A percentile compares a stretch with the other conserved stretches of the same genome.
These are phyloP conservation scores for Gastrolobium bilobum DNA, from an alignment of 306 rosid genomes.

Conservation along the genomic window DNA sequence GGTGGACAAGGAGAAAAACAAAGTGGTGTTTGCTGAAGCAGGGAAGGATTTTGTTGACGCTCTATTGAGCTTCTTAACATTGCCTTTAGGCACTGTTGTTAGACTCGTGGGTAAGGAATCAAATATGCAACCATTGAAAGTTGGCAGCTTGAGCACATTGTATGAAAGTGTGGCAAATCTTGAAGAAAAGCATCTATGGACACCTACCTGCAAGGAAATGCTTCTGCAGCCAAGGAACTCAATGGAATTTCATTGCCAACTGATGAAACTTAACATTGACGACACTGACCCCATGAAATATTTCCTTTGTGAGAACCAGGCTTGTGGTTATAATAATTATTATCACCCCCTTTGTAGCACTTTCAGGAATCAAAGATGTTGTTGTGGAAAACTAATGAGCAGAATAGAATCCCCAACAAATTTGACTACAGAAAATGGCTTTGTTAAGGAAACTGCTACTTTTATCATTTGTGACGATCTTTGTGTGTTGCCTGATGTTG, in stretches of 20 bases:
- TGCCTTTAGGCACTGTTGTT: background rate
- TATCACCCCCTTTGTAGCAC: background rate
- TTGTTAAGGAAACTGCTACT: background rate
- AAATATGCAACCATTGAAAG: background rate
- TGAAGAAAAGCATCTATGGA: background rate
- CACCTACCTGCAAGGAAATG: background rate
- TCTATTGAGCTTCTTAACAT: background rate
- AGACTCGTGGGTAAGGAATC: conserved; percentile 27
- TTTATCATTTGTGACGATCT: conserved; percentile 35
- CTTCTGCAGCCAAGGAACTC: conserved; percentile 18
- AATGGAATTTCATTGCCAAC: background rate
- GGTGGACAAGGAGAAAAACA: background rate
- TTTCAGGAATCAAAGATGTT: background rate
- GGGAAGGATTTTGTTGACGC: conserved; percentile 30
- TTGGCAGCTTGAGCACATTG: conserved; percentile 17
- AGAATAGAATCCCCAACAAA: too few relatives aligned
- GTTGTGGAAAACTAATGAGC: background rate
- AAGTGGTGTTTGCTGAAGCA: conserved; percentile 30
- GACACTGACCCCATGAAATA: background rate
- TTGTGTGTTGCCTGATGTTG: background rate
- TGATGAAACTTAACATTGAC: conserved; percentile 12
- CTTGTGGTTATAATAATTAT: too few relatives aligned
- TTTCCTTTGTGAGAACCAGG: background rate
- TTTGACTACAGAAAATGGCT: background rate
- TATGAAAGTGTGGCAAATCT: conserved; percentile 30